These are phyloP conservation scores for Phaeosphaeria sp. DNA, from an alignment of 2,329 filamentous ascomycete species.

Conservation along the genomic window DNA sequence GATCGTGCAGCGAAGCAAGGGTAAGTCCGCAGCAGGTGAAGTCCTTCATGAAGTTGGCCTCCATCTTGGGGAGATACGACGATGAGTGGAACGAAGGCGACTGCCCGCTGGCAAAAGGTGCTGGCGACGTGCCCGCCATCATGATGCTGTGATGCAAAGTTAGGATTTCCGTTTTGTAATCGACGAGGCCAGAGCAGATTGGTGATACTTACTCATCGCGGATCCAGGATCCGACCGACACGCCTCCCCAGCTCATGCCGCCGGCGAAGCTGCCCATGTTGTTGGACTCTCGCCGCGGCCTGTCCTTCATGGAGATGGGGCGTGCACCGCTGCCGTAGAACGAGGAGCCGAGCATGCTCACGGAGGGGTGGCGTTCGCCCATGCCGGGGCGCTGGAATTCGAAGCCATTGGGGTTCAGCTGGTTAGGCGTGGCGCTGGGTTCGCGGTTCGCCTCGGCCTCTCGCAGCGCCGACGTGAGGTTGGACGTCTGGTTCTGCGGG, in stretches of 20 bases:
- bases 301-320: conserved; percentile 67
- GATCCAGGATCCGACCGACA: conserved; percentile 96
- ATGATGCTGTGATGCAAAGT: conserved; percentile 70
- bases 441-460: conserved; percentile 50
- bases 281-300: conserved; percentile 64
- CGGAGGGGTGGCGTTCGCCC: conserved; percentile 61
- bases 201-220: conserved; percentile 85
- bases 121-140: conserved; percentile 96
- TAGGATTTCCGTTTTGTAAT: conserved; percentile 22
- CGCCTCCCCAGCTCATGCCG: conserved; percentile 96
- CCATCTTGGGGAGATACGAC: conserved; percentile 93
- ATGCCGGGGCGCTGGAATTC: conserved; percentile 43
- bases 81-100: conserved; percentile 97
- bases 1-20: conserved; percentile 88
- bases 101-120: conserved; percentile 69
- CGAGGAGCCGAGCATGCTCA: conserved; percentile 54
- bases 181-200: conserved; percentile 1
- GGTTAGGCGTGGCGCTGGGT: conserved; percentile 48
- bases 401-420: conserved; percentile 46
- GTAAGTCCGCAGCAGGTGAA: conserved; percentile 94
- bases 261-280: conserved; percentile 69
- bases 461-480: conserved; percentile 67
- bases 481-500: conserved; percentile 68
- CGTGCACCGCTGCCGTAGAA: conserved; percentile 66
- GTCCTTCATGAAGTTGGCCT: conserved; percentile 97